Conservation (phyloP, 2,329 filamentous ascomycete genomes). For the Aspergillus versicolor region DNA sequence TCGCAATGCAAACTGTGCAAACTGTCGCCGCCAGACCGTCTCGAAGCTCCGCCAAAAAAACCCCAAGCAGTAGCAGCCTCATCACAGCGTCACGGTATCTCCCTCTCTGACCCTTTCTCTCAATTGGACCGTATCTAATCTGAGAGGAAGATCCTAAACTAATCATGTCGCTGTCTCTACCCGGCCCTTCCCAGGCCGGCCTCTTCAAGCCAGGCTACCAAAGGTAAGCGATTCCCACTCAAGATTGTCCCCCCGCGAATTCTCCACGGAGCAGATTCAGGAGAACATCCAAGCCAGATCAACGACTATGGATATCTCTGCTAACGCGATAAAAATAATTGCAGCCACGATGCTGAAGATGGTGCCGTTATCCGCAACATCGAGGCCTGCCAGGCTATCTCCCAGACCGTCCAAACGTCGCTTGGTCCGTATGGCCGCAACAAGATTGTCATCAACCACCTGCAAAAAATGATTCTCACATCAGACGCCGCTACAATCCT, state of each 20-base stretch:
- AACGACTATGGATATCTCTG: neutral
- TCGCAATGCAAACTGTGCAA: constrained; percentile 41
- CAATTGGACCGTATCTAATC: constrained; percentile 10
- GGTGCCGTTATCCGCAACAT: constrained; percentile 97
- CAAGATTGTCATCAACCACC: constrained; percentile 99
- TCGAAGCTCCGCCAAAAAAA: constrained; percentile 39
- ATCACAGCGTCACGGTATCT: constrained; percentile 17
- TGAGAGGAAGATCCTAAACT: constrained; percentile 22
- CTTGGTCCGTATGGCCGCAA: constrained; percentile 96
- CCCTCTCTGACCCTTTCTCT: constrained; percentile 5
- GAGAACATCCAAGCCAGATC: neutral
- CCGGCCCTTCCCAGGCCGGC: constrained; percentile 85
- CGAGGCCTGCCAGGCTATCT: constrained; percentile 94
- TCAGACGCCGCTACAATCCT: constrained; percentile 97
- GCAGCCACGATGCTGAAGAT: constrained; percentile 97
- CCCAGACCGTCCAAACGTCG: constrained; percentile 94
- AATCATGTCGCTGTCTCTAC: constrained; percentile 92
- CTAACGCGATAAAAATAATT: constrained; percentile 14
- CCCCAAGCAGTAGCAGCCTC: constrained; percentile 29
- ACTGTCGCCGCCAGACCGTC: constrained; percentile 32
- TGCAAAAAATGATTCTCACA: constrained; percentile 99
- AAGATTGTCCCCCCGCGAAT: constrained; percentile 13
- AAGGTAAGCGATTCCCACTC: constrained; percentile 62
- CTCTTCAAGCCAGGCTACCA: constrained; percentile 97
- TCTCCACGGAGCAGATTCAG: neutral